A percentile compares a stretch with the other conserved stretches of the same genome.
Conservation (phyloP, 2,329 filamentous ascomycete species). For the Paradendryphiella salina region DNA sequence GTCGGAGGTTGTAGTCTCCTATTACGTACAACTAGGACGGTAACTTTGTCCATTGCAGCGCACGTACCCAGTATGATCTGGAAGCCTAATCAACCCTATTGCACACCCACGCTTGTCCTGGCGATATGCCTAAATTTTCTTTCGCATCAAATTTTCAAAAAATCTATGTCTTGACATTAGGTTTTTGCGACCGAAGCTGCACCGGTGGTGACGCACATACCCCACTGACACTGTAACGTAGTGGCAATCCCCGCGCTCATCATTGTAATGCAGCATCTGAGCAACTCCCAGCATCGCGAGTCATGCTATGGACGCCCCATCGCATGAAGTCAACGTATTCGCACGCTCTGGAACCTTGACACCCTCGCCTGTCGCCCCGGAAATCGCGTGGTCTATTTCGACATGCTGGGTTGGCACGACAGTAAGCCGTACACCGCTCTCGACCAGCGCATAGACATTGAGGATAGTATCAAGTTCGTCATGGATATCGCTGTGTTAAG, state of each 20-base stretch:
- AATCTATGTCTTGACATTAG: conserved; percentile 6
- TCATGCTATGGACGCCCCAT: conserved; percentile 5
- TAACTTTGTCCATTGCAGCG: conserved; percentile 8
- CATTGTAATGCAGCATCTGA: neutral
- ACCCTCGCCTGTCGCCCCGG: conserved; percentile 2
- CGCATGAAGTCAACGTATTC: conserved; percentile 8
- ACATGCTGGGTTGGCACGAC: neutral
- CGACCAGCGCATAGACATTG: neutral
- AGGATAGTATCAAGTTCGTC: neutral
- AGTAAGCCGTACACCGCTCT: neutral
- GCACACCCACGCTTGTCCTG: neutral
- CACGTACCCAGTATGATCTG: conserved; percentile 4
- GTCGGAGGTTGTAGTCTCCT: conserved; percentile 19
- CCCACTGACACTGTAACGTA: conserved; percentile 13
- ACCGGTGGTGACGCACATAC: conserved; percentile 4
- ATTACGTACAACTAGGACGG: conserved; percentile 21
- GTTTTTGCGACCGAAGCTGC: conserved; percentile 9
- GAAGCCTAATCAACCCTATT: conserved; percentile 18
- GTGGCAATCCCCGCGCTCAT: conserved; percentile 3
- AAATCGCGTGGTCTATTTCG: conserved; percentile 1
- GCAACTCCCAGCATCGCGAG: neutral
- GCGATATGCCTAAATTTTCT: conserved; percentile 4
- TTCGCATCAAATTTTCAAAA: conserved; percentile 9
- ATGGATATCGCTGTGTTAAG: neutral
- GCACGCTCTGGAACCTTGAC: conserved; percentile 1